These are phyloP conservation scores for Calamus simplicifolius DNA, from an alignment of 176 grass and related monocot genomes.

Conservation along the genomic window DNA sequence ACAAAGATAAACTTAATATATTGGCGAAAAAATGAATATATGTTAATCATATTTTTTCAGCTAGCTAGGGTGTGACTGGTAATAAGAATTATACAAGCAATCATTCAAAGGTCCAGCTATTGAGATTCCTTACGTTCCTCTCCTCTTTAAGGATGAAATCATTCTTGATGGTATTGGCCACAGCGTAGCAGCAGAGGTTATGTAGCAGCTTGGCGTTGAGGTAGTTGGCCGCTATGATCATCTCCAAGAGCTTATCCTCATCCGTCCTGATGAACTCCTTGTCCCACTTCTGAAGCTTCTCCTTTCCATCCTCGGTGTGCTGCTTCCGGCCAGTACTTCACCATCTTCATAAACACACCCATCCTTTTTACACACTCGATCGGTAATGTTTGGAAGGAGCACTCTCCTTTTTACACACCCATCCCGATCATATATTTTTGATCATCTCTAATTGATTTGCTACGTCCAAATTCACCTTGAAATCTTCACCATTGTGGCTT, in stretches of 20 bases:
- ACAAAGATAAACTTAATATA: too few relatives aligned
- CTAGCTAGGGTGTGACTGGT: too few relatives aligned
- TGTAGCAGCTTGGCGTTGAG: conserved; percentile 1
- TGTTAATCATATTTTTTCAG: too few relatives aligned
- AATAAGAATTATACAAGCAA: too few relatives aligned
- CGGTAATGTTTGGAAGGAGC: neutral
- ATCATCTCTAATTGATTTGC: conserved; percentile 7
- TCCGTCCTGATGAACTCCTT: neutral
- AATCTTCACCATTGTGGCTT: neutral
- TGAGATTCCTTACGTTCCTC: neutral
- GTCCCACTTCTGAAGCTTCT: neutral
- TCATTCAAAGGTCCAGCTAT: neutral
- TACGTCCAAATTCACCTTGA: neutral
- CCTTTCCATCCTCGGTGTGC: neutral
- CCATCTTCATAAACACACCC: neutral
- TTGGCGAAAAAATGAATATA: too few relatives aligned
- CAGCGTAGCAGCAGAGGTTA: neutral
- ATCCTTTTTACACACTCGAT: neutral
- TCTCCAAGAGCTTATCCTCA: neutral
- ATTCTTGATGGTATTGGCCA: neutral
- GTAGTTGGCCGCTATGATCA: neutral
- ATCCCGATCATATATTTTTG: neutral
- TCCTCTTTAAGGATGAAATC: conserved; percentile 18
- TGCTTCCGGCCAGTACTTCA: conserved; percentile 19
- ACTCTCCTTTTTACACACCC: neutral